Evolutionary conservation across 2,329 filamentous ascomycete genomes (phyloP).

Genomic region (Hymenoscyphus occultus): DNA sequence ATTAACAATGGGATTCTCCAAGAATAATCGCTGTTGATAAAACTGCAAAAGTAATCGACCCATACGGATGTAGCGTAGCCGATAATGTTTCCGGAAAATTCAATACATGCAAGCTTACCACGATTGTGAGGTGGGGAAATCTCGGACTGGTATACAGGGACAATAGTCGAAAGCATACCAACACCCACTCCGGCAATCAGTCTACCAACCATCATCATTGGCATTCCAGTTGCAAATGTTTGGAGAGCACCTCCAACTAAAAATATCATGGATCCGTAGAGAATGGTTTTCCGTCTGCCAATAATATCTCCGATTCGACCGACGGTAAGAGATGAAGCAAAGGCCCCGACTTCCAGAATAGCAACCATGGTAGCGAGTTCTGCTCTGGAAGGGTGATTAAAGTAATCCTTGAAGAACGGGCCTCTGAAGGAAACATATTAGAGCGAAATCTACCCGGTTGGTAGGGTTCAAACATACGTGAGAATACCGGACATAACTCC

Average conservation of each 20-base stretch:
- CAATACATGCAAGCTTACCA: constrained; percentile 93
- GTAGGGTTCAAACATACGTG: constrained; percentile 48
- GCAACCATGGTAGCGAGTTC: constrained; percentile 97
- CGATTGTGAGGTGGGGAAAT: constrained; percentile 96
- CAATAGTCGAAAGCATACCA: constrained; percentile 85
- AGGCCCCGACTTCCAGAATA: constrained; percentile 89
- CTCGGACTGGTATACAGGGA: constrained; percentile 91
- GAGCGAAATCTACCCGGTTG: neutral
- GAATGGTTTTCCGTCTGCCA: constrained; percentile 82
- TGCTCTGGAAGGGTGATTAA: constrained; percentile 80
- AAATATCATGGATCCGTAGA: constrained; percentile 92
- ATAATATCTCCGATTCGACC: constrained; percentile 90
- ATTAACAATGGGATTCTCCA: constrained; percentile 89
- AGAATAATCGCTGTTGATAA: constrained; percentile 77
- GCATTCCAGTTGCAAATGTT: constrained; percentile 75
- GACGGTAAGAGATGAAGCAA: constrained; percentile 83
- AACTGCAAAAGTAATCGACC: constrained; percentile 98
- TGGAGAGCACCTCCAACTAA: constrained; percentile 80
- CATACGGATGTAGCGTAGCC: constrained; percentile 96
- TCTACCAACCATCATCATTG: constrained; percentile 84
- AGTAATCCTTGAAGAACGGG: constrained; percentile 85
- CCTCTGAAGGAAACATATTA: constrained; percentile 54
- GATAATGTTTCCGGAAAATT: constrained; percentile 95
- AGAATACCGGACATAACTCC: constrained; percentile 81
- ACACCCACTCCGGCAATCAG: constrained; percentile 83